Conservation (phyloP, 148 eudicot species). For the Nyssa sinensis region DNA sequence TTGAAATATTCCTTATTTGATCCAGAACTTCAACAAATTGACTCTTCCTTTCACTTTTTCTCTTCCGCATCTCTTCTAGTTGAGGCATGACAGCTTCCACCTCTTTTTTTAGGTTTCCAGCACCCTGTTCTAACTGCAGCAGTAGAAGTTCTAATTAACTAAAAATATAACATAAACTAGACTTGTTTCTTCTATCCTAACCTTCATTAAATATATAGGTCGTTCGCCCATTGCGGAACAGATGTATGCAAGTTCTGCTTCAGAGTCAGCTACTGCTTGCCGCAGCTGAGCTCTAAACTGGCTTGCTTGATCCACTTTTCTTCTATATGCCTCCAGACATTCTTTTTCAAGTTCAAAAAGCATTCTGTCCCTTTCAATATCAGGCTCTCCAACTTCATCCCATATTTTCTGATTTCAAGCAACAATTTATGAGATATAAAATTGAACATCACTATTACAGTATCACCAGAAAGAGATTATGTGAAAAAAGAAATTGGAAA, state of each 20-base stretch:
- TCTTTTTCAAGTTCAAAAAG: slow-evolving; percentile 70
- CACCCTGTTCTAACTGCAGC: slow-evolving; percentile 47
- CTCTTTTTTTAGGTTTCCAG: slow-evolving; percentile 60
- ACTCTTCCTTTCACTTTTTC: slow-evolving; percentile 51
- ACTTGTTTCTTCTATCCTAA: slow-evolving; percentile 19
- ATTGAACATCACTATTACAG: not conserved
- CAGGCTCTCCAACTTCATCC: slow-evolving; percentile 86
- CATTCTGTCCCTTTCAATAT: slow-evolving; percentile 61
- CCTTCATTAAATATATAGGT: slow-evolving; percentile 52
- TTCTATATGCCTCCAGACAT: slow-evolving; percentile 69
- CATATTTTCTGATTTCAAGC: slow-evolving; percentile 67
- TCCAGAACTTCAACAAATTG: slow-evolving; percentile 61
- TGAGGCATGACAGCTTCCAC: slow-evolving; percentile 44
- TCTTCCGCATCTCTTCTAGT: slow-evolving; percentile 67
- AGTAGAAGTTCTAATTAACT: too few species aligned
- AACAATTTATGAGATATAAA: slow-evolving; percentile 1
- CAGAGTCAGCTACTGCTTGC: slow-evolving; percentile 72
- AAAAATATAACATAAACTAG: not conserved
- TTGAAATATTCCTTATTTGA: slow-evolving; percentile 51
- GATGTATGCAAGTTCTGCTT: slow-evolving; percentile 66
- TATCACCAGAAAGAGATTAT: not conserved
- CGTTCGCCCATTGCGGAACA: slow-evolving; percentile 64
- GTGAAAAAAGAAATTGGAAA: not conserved
- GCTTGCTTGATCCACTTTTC: slow-evolving; percentile 77
- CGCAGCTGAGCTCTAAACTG: slow-evolving; percentile 55